Evolutionary conservation across 441 rosid genomes (phyloP).

Genomic region (Erodium moschatum): DNA sequence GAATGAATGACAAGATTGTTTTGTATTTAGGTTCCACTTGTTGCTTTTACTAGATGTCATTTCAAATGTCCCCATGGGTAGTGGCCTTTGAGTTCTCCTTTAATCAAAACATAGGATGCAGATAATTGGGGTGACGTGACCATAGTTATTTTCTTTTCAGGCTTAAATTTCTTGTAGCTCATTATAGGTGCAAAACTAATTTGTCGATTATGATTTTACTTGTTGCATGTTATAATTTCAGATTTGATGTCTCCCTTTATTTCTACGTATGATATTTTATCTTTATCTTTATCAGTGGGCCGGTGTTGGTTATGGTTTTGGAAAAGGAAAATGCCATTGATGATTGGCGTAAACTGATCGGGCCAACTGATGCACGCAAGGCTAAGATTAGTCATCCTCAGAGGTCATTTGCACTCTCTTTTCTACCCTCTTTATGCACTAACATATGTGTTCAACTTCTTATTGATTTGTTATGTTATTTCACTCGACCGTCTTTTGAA

Average conservation of each 20-base stretch:
- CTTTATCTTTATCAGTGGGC: slow-evolving; percentile 41
- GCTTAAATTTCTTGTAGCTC: not conserved
- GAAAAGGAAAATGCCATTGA: slow-evolving; percentile 67
- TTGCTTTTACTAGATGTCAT: not conserved
- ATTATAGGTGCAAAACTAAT: not conserved
- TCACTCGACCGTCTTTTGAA: not conserved
- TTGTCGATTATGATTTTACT: not conserved
- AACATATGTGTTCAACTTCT: not conserved
- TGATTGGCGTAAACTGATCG: slow-evolving; percentile 70
- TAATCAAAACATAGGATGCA: not conserved
- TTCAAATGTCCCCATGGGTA: not conserved
- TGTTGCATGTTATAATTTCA: not conserved
- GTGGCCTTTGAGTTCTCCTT: not conserved
- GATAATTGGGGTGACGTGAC: not conserved
- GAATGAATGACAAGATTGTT: not conserved
- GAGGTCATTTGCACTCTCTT: slow-evolving; percentile 34
- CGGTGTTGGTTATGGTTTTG: slow-evolving; percentile 62
- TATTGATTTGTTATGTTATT: not conserved
- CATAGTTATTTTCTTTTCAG: not conserved
- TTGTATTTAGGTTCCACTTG: not conserved
- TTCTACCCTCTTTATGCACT: not conserved
- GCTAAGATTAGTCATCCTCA: slow-evolving; percentile 67
- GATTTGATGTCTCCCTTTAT: not conserved
- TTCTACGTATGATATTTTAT: slow-evolving; percentile 14
- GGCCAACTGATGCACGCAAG: slow-evolving; percentile 62